Percentiles rank a stretch among this genome's conserved stretches.
Evolutionary conservation across 116 monocot species (phyloP).

Genomic region (Zostera marina): DNA sequence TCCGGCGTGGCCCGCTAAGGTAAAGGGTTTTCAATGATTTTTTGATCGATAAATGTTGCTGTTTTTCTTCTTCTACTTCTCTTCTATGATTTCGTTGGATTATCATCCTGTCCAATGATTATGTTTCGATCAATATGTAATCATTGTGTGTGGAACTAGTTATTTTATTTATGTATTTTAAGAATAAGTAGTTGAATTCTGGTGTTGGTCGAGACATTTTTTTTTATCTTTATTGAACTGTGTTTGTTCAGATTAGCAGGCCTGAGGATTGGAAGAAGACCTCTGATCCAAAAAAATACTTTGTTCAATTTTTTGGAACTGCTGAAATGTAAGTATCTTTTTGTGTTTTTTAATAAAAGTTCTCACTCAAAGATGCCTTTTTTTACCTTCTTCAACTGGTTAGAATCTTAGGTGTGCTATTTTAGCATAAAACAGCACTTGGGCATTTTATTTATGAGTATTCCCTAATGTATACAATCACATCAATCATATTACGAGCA

Average conservation of each 20-base stretch:
- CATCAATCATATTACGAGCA: too few species aligned
- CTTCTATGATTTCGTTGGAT: neutral
- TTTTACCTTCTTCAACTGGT: neutral
- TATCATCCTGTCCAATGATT: neutral
- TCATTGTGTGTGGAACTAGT: too few species aligned
- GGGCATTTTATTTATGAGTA: too few species aligned
- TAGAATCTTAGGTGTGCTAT: too few species aligned
- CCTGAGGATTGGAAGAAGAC: slow-evolving; percentile 66
- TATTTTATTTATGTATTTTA: too few species aligned
- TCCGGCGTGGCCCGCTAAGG: slow-evolving; percentile 80
- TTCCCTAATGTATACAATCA: too few species aligned
- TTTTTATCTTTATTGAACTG: too few species aligned
- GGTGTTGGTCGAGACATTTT: too few species aligned
- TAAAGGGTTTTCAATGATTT: neutral
- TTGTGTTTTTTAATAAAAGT: neutral
- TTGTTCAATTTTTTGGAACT: slow-evolving; percentile 89
- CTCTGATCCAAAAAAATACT: slow-evolving; percentile 78
- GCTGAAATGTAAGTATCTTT: slow-evolving; percentile 59
- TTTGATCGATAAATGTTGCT: neutral
- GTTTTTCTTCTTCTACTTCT: too few species aligned
- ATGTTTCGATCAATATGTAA: neutral
- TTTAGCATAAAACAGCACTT: too few species aligned
- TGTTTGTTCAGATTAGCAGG: slow-evolving; percentile 49
- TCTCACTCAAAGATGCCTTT: neutral
- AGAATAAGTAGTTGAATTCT: too few species aligned